A percentile compares a stretch with the other conserved stretches of the same genome.
These are phyloP conservation scores for Ceratocystis variospora DNA, from an alignment of 2,329 filamentous ascomycete species.

Conservation along the genomic window DNA sequence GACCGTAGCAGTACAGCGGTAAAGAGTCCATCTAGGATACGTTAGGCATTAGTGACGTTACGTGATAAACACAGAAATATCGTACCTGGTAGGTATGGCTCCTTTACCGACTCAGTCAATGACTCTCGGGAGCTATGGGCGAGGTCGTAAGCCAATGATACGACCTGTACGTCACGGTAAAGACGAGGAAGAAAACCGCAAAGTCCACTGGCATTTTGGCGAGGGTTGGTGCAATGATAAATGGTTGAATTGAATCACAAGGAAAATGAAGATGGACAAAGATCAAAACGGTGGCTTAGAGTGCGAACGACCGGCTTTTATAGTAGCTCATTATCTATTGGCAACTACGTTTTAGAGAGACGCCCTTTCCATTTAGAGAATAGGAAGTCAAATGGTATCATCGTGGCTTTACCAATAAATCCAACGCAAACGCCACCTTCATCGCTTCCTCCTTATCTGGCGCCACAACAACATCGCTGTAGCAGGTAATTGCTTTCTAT, in stretches of 20 bases:
- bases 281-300: background rate
- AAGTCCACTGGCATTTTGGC: background rate
- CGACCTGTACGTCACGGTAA: conserved; percentile 2
- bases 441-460: too few relatives aligned
- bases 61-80: too few relatives aligned
- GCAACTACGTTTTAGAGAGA: background rate
- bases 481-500: too few relatives aligned
- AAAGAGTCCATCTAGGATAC: too few relatives aligned
- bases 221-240: background rate
- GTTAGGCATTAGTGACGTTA: too few relatives aligned
- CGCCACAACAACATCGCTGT: too few relatives aligned
- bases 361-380: background rate
- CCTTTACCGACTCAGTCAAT: background rate
- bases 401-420: too few relatives aligned
- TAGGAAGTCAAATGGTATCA: background rate
- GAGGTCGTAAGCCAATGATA: background rate
- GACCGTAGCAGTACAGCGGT: too few relatives aligned
- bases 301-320: background rate
- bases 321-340: background rate
- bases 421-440: too few relatives aligned
- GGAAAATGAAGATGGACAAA: background rate
- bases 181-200: background rate
- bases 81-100: too few relatives aligned
- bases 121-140: background rate
- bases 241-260: background rate